A percentile compares a stretch with the other conserved stretches of the same genome.
phyloP scores from a whole-genome alignment of 768 basidiomycete genomes.

The Pisolithus sp. region DNA sequence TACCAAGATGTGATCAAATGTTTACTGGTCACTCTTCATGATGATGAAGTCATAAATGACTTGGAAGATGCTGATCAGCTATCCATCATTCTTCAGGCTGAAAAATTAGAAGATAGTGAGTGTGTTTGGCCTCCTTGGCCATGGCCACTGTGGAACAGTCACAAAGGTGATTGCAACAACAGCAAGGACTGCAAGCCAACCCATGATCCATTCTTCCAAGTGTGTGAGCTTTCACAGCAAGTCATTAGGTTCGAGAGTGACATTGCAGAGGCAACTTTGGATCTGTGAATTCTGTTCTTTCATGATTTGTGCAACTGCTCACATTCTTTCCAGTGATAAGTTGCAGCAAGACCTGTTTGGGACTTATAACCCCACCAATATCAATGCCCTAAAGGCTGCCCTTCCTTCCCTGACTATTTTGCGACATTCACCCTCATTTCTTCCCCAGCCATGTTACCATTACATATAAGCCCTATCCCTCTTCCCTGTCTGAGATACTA shows the following conservation, averaged over 20 bases:
- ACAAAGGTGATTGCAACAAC: constrained; percentile 43
- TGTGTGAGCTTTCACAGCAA: constrained; percentile 57
- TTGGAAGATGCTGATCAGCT: constrained; percentile 3
- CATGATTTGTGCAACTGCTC: neutral
- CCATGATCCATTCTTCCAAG: constrained; percentile 35
- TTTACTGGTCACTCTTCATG: constrained; percentile 55
- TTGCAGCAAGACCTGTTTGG: constrained; percentile 74
- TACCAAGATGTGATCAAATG: constrained; percentile 66
- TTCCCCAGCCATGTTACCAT: constrained; percentile 76
- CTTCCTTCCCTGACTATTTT: constrained; percentile 80
- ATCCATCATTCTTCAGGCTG: constrained; percentile 30
- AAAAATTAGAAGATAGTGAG: constrained; percentile 30
- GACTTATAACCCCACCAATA: constrained; percentile 80
- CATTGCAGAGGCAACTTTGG: constrained; percentile 74
- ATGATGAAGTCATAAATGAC: constrained; percentile 28
- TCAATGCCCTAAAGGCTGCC: constrained; percentile 60
- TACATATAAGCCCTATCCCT: constrained; percentile 73
- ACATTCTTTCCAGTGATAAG: constrained; percentile 44
- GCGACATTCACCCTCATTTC: constrained; percentile 74
- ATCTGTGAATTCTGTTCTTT: constrained; percentile 43
- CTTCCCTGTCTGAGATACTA: constrained; percentile 62
- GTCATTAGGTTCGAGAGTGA: constrained; percentile 75
- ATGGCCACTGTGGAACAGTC: constrained; percentile 79
- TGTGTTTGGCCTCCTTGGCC: constrained; percentile 73
- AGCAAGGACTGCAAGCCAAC: constrained; percentile 30